Evolutionary conservation across 164 flowering plant genomes (phyloP), one percentile per base, ranked within the genome.

Genomic region (Echeveria elegans): DNA sequence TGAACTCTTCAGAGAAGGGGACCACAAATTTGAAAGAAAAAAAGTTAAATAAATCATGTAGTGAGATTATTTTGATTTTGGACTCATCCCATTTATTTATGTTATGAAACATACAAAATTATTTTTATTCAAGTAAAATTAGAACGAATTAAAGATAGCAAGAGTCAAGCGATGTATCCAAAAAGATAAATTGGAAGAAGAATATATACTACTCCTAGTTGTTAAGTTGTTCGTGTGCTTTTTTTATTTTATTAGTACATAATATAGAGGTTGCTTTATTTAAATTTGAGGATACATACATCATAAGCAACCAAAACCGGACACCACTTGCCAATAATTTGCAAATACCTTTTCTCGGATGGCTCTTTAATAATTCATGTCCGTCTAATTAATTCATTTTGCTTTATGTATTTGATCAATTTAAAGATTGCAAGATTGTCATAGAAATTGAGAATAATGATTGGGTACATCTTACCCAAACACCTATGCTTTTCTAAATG

Each of bases 241-340:
- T 52, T 52, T 52, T 56, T 28, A 29, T 19, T 56, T 56, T 56
- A 14, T 5, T 56, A n/a, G n/a, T n/a, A n/a, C n/a, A 53, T 14
- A 11, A 56, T 56, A 28, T 56, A 19, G 26, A 6, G 30, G 59
- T 21, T 53, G 59, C 30, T 53, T 53, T 53, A 53, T 21, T 53
- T 23, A 23, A 23, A 53, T 56, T 56, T 56, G 32, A 14, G 61
- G 24, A n/a, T n/a, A n/a, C n/a, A n/a, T 53, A 23, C 5, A 24
- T 24, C 58, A 56, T 56, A 56, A 56, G 61, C 61, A 56, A 56
- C 26, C 61, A 56, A 56, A 56, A 56, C 31, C 61, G 28, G 31
- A 56, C 19, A 56, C 61, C 32, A 56, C 32, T 26, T 56, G 61
- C n/a, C 61, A 53, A 53, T 53, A 24, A 53, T 53, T 53, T 24